These are phyloP conservation scores for Metschnikowia matae DNA, from an alignment of 805 yeast genomes.

Conservation along the genomic window DNA sequence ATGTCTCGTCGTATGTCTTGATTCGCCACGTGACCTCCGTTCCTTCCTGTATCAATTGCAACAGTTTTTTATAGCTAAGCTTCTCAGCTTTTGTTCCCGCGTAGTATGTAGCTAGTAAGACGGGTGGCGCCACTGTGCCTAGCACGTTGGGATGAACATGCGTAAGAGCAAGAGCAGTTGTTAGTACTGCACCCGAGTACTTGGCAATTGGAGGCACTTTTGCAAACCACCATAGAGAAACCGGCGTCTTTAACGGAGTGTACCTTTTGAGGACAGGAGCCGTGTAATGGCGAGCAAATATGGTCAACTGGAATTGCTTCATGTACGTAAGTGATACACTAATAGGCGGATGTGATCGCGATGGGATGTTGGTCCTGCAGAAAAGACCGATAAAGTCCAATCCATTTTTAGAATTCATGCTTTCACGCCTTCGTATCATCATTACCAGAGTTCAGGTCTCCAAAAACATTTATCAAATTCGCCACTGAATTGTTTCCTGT, in stretches of 20 bases:
- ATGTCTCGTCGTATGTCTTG: conserved; percentile 31
- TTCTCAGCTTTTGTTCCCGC: conserved; percentile 16
- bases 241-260: conserved; percentile 22
- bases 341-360: background rate
- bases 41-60: conserved; percentile 10
- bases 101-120: conserved; percentile 26
- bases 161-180: conserved; percentile 26
- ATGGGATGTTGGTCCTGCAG: background rate
- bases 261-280: conserved; percentile 34
- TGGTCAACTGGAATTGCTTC: background rate
- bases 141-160: conserved; percentile 35
- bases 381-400: too few relatives aligned
- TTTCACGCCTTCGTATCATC: too few relatives aligned
- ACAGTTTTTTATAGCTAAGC: conserved; percentile 13
- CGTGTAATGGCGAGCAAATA: conserved; percentile 1
- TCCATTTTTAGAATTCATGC: too few relatives aligned
- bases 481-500: too few relatives aligned
- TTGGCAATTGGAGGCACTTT: conserved; percentile 25
- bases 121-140: conserved; percentile 37
- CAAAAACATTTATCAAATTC: too few relatives aligned
- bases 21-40: conserved; percentile 12
- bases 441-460: too few relatives aligned
- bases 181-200: conserved; percentile 24
- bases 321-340: background rate
- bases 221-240: conserved; percentile 24